Conservation (phyloP, 2,329 filamentous ascomycete genomes). For the Ceratocystis smalleyi region DNA sequence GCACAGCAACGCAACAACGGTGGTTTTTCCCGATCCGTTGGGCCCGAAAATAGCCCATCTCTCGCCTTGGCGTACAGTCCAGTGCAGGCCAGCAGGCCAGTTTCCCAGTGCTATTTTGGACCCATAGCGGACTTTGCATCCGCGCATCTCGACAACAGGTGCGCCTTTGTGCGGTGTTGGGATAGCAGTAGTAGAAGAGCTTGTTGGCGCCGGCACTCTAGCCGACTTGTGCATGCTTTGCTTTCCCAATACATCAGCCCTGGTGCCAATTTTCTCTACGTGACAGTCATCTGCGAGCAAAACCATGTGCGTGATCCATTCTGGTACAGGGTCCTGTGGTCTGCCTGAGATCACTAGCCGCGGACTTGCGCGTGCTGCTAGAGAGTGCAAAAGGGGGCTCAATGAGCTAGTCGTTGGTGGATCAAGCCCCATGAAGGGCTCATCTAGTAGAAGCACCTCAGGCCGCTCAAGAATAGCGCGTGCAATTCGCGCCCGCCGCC, state of each 20-base stretch:
- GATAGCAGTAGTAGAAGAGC: conserved; percentile 27
- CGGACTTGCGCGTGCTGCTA: conserved; percentile 53
- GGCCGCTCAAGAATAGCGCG: conserved; percentile 66
- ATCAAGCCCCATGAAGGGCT: conserved; percentile 92
- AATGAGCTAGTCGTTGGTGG: conserved; percentile 61
- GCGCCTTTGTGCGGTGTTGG: conserved; percentile 35
- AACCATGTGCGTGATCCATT: conserved; percentile 78
- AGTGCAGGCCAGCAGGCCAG: conserved; percentile 64
- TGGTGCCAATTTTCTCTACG: conserved; percentile 49
- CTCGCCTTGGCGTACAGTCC: conserved; percentile 69
- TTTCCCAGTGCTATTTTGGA: conserved; percentile 63
- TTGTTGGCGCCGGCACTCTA: conserved; percentile 24
- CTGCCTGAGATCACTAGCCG: conserved; percentile 62
- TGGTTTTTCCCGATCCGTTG: conserved; percentile 93
- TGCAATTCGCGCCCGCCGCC: conserved; percentile 70
- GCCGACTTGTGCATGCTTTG: conserved; percentile 31
- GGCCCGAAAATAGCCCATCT: conserved; percentile 87
- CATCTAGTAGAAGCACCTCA: conserved; percentile 72
- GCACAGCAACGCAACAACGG: conserved; percentile 76
- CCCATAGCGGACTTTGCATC: conserved; percentile 68
- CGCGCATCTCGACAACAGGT: conserved; percentile 70
- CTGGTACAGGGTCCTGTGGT: conserved; percentile 73
- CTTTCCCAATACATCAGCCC: conserved; percentile 42
- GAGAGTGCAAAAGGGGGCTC: conserved; percentile 50
- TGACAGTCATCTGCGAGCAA: conserved; percentile 54